Conservation (phyloP, 177 flowering plant species). For the Viscum album region DNA sequence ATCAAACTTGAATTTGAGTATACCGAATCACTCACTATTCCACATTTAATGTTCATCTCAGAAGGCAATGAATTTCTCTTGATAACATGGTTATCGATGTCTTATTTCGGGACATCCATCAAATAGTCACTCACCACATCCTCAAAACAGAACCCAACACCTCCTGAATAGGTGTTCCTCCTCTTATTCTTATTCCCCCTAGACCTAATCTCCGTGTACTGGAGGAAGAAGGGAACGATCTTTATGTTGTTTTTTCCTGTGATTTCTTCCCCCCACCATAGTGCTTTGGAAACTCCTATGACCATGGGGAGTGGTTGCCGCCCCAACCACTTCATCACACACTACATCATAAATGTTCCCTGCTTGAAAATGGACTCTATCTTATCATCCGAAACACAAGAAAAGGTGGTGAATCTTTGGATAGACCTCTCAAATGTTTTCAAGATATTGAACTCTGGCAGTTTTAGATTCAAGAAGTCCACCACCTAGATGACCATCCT, state of each 20-base stretch:
- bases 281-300: conserved; percentile 51
- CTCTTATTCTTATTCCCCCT: conserved; percentile 23
- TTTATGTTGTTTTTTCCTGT: conserved; percentile 48
- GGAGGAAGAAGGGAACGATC: conserved; percentile 48
- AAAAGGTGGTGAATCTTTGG: conserved; percentile 23
- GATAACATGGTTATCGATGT: neutral
- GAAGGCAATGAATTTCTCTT: neutral
- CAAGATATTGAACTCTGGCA: conserved; percentile 58
- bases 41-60: neutral
- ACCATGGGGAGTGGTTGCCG: conserved; percentile 53
- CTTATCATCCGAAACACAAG: conserved; percentile 21
- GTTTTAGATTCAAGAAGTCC: conserved; percentile 35
- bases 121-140: conserved; percentile 36
- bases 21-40: conserved; percentile 21
- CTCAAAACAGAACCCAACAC: conserved; percentile 26
- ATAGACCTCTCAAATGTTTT: conserved; percentile 29
- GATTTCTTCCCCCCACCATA: conserved; percentile 87
- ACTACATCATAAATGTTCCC: conserved; percentile 63
- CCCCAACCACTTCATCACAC: conserved; percentile 75
- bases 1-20: conserved; percentile 20
- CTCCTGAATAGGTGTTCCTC: conserved; percentile 14
- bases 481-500: conserved; percentile 57
- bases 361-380: conserved; percentile 39
- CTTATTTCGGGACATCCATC: conserved; percentile 26
- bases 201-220: conserved; percentile 61